Evolutionary conservation across 305 asterid species (phyloP).

Genomic region (Solanum hybrid): DNA sequence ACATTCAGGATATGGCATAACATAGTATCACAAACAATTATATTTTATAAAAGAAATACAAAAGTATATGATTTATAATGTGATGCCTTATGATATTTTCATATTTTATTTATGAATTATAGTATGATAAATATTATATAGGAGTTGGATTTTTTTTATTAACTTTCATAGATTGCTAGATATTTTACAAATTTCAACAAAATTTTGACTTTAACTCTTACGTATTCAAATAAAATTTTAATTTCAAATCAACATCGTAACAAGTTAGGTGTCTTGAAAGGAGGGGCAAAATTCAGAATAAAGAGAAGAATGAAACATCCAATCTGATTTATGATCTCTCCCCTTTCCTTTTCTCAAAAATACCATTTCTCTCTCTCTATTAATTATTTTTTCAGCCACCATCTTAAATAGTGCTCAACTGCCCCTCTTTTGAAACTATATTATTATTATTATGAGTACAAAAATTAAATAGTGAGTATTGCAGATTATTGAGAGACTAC

Average conservation of each 20-base stretch:
- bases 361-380: not conserved
- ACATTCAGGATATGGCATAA: not conserved
- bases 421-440: slow-evolving; percentile 9
- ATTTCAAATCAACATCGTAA: not conserved
- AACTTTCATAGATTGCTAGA: not conserved
- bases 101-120: not conserved
- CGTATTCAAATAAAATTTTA: not conserved
- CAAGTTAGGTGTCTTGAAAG: not conserved
- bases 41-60: not conserved
- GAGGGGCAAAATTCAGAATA: slow-evolving; percentile 11
- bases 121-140: no score
- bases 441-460: not conserved
- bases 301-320: not conserved
- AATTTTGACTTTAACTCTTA: not conserved
- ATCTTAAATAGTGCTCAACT: slow-evolving; percentile 49
- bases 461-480: not conserved
- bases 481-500: not conserved
- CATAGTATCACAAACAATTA: not conserved
- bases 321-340: not conserved
- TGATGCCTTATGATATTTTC: rapidly evolving
- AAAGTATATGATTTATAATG: not conserved
- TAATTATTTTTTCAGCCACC: slow-evolving; percentile 13
- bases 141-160: not conserved
- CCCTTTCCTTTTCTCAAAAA: not conserved
- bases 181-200: not conserved